These are phyloP conservation scores for Hansenula sp. DNA, from an alignment of 1,139 yeast genomes.

Conservation along the genomic window DNA sequence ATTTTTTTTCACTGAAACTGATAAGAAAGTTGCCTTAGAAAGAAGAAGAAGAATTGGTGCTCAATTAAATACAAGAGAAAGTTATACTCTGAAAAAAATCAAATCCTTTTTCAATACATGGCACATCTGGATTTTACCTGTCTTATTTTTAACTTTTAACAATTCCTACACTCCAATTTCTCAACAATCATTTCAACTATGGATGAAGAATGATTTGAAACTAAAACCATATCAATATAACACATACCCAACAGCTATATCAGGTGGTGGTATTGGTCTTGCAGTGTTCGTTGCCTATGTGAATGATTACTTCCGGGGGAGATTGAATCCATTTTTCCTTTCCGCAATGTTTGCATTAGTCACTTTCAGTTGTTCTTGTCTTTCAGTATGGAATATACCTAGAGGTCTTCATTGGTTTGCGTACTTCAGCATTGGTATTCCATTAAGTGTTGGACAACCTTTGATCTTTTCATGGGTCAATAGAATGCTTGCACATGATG, in stretches of 20 bases:
- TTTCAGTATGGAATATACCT: slow-evolving; percentile 47
- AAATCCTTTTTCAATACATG: slow-evolving; percentile 43
- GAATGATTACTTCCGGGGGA: slow-evolving; percentile 43
- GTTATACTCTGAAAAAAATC: slow-evolving; percentile 37
- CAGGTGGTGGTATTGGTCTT: slow-evolving; percentile 41
- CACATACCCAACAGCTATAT: slow-evolving; percentile 44
- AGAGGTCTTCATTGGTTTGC: slow-evolving; percentile 45
- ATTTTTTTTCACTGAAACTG: slow-evolving; percentile 32
- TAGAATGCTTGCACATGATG: slow-evolving; percentile 37
- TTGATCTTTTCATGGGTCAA: slow-evolving; percentile 55
- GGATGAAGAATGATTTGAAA: slow-evolving; percentile 45
- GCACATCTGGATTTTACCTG: slow-evolving; percentile 47
- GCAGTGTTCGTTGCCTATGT: slow-evolving; percentile 37
- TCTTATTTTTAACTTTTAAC: slow-evolving; percentile 47
- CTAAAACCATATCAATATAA: slow-evolving; percentile 40
- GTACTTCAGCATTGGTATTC: slow-evolving; percentile 45
- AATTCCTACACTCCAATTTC: slow-evolving; percentile 34
- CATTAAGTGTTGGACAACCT: slow-evolving; percentile 43
- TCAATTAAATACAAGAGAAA: slow-evolving; percentile 40
- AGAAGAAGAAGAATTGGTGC: slow-evolving; percentile 44
- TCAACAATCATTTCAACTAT: slow-evolving; percentile 50
- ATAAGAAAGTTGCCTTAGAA: slow-evolving; percentile 31
- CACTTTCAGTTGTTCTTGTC: slow-evolving; percentile 38
- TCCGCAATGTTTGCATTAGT: slow-evolving; percentile 32
- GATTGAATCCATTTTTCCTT: slow-evolving; percentile 35